Conservation (phyloP, 257 asterid genomes). For the Cordia subcordata region DNA sequence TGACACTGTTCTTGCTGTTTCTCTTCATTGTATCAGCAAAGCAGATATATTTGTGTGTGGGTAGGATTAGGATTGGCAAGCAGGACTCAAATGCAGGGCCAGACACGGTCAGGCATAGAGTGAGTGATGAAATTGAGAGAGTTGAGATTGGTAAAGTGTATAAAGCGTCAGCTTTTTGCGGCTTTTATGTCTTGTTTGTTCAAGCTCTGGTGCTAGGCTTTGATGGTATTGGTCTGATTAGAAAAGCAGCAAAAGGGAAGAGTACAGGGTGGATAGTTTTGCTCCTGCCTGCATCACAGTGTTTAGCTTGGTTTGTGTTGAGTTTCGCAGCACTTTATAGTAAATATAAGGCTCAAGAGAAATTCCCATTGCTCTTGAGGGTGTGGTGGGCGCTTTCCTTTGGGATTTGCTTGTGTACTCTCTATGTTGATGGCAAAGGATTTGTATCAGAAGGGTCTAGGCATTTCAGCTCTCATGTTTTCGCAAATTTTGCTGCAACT, state of each 20-base stretch:
- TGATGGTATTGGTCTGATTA: conserved; percentile 47
- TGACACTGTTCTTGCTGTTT: conserved; percentile 60
- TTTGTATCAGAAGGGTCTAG: conserved; percentile 48
- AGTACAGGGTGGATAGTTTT: conserved; percentile 43
- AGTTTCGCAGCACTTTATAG: conserved; percentile 61
- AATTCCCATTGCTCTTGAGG: conserved; percentile 54
- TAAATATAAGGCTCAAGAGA: conserved; percentile 43
- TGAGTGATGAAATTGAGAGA: conserved; percentile 30
- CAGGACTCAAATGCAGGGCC: conserved; percentile 35
- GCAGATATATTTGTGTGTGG: conserved; percentile 56
- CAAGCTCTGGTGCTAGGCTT: conserved; percentile 54
- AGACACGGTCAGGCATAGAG: conserved; percentile 24
- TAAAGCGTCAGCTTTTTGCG: conserved; percentile 50
- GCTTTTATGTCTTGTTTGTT: conserved; percentile 63
- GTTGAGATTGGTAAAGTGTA: conserved; percentile 48
- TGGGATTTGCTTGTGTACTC: conserved; percentile 39
- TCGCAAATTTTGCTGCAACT: conserved; percentile 52
- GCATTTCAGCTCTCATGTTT: conserved; percentile 58
- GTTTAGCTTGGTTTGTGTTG: conserved; percentile 69
- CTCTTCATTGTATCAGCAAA: conserved; percentile 60
- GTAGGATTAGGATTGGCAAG: conserved; percentile 50
- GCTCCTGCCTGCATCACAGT: conserved; percentile 54
- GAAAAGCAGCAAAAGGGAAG: conserved; percentile 32
- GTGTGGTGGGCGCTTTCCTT: conserved; percentile 85
- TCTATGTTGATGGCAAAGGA: conserved; percentile 60